Evolutionary conservation across 495 filamentous ascomycete genomes (phyloP).

Genomic region (Copromyces sp.): DNA sequence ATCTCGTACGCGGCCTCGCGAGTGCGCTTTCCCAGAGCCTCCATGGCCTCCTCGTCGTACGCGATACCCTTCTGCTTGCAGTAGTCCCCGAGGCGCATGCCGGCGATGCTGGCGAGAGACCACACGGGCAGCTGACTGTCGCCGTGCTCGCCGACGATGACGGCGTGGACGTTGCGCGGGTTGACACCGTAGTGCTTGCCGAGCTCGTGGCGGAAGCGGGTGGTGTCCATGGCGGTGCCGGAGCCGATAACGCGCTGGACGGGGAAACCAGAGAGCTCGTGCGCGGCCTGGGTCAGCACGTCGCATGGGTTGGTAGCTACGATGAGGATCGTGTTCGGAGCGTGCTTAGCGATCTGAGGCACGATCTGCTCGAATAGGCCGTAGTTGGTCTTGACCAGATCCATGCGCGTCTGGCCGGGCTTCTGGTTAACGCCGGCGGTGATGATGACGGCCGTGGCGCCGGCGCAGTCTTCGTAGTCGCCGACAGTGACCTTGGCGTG

Average conservation of each 20-base stretch:
- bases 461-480: constrained; percentile 29
- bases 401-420: constrained; percentile 22
- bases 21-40: constrained; percentile 14
- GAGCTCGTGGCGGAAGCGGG: constrained; percentile 24
- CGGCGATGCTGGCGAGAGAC: constrained; percentile 22
- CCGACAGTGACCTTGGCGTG: constrained; percentile 24
- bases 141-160: constrained; percentile 25
- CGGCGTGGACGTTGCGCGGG: constrained; percentile 23
- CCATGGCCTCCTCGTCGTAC: constrained; percentile 16
- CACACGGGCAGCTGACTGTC: constrained; percentile 24
- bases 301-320: constrained; percentile 27
- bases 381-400: constrained; percentile 24
- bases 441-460: constrained; percentile 48
- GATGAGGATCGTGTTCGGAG: constrained; percentile 23
- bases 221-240: constrained; percentile 26
- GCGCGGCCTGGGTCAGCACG: constrained; percentile 22
- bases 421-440: constrained; percentile 26
- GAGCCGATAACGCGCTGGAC: constrained; percentile 21
- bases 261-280: constrained; percentile 19
- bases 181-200: constrained; percentile 19
- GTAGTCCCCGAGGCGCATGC: constrained; percentile 22
- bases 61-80: constrained; percentile 11
- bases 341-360: constrained; percentile 15
- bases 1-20: constrained; percentile 42
- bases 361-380: constrained; percentile 15